phyloP scores from a whole-genome alignment of 164 flowering plant genomes.

The Aristolochia contorta region DNA sequence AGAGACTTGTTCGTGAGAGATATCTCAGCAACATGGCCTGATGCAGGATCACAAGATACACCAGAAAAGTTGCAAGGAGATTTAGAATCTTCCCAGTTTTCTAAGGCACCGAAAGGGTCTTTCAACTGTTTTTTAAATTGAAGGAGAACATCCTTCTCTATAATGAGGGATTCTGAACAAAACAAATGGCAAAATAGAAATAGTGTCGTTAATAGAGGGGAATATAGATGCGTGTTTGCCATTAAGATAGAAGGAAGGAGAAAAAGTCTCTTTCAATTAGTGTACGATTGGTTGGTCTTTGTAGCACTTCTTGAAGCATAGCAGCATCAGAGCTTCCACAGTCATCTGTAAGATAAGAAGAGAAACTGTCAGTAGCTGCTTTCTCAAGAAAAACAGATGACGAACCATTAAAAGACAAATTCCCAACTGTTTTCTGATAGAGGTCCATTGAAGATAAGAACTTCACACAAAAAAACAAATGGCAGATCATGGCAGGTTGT shows the following conservation, averaged over 20 bases:
- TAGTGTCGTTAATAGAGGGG: neutral
- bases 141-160: constrained; percentile 55
- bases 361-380: too few species aligned
- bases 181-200: constrained; percentile 3
- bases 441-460: too few species aligned
- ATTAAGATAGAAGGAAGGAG: neutral
- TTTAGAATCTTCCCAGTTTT: constrained; percentile 50
- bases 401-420: too few species aligned
- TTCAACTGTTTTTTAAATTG: constrained; percentile 48
- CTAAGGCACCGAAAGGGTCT: constrained; percentile 47
- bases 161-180: constrained; percentile 6
- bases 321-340: too few species aligned
- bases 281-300: too few species aligned
- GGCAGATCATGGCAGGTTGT: too few species aligned
- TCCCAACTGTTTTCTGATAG: too few species aligned
- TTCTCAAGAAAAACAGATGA: too few species aligned
- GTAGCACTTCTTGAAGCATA: too few species aligned
- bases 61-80: constrained; percentile 71
- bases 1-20: constrained; percentile 44
- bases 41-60: constrained; percentile 38
- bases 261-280: too few species aligned
- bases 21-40: constrained; percentile 42
- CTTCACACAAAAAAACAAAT: too few species aligned
- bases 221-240: neutral
- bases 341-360: too few species aligned